A percentile compares a stretch with the other conserved stretches of the same genome.
Evolutionary conservation across 148 eudicot genomes (phyloP).

Genomic region (Bassia scoparia): DNA sequence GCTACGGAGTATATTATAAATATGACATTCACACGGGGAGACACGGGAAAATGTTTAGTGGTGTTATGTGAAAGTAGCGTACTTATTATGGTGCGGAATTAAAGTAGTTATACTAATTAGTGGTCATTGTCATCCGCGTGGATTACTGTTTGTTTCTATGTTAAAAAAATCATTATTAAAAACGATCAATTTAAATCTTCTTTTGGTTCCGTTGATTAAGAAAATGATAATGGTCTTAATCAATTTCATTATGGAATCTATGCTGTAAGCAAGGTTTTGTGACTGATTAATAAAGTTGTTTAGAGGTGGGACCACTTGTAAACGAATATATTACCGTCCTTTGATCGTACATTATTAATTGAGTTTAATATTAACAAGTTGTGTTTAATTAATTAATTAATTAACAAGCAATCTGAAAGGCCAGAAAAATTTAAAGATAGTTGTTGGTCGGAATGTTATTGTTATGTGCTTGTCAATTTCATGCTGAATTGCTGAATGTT

Average conservation of each 20-base stretch:
- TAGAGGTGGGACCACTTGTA: neutral
- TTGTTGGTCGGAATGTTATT: slow-evolving; percentile 21
- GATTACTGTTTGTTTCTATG: slow-evolving; percentile 19
- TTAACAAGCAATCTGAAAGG: slow-evolving; percentile 9
- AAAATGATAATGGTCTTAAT: slow-evolving; percentile 16
- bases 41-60: no score
- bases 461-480: slow-evolving; percentile 21
- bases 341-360: slow-evolving; percentile 10
- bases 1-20: no score
- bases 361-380: slow-evolving; percentile 18
- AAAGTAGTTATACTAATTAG: neutral
- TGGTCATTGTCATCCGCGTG: slow-evolving; percentile 18
- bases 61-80: neutral
- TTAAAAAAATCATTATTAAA: slow-evolving; percentile 7
- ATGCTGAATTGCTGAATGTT: no score
- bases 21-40: no score
- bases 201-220: slow-evolving; percentile 14
- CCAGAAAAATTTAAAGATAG: neutral
- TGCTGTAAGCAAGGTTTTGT: slow-evolving; percentile 23
- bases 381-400: slow-evolving; percentile 2
- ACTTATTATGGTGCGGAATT: neutral
- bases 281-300: slow-evolving; percentile 13
- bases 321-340: slow-evolving; percentile 17
- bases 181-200: neutral
- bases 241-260: slow-evolving; percentile 24